phyloP scores from a whole-genome alignment of 176 grass and related monocot genomes.

The Cocos nucifera region DNA sequence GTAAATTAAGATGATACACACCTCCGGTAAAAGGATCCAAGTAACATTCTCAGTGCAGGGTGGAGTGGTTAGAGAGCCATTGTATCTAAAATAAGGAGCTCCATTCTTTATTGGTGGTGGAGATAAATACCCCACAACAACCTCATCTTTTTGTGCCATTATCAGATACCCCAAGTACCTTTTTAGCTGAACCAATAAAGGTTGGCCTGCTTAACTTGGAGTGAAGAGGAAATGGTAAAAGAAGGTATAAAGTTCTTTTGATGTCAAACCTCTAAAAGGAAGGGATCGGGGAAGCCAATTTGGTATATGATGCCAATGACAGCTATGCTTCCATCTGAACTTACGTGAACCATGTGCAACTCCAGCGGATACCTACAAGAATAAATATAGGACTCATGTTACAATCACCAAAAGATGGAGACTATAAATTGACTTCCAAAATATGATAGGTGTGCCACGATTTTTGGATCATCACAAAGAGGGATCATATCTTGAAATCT shows the following conservation, averaged over 20 bases:
- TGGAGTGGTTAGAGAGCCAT: slow-evolving; percentile 13
- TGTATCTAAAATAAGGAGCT: slow-evolving; percentile 1
- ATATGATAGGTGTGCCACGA: too few relatives aligned
- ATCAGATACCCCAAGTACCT: background rate
- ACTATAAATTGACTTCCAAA: too few relatives aligned
- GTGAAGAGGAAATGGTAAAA: too few relatives aligned
- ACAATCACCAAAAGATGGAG: too few relatives aligned
- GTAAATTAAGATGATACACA: background rate
- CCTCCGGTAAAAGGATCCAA: slow-evolving; percentile 6
- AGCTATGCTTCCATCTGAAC: background rate
- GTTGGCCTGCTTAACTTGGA: background rate
- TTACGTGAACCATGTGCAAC: slow-evolving; percentile 10
- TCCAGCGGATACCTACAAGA: slow-evolving; percentile 11
- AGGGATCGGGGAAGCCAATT: background rate
- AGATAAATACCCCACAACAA: background rate
- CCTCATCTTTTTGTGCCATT: too few relatives aligned
- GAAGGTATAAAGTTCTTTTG: too few relatives aligned
- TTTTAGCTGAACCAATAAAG: background rate
- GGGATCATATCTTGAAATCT: too few relatives aligned
- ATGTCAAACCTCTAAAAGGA: background rate
- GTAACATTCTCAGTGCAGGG: slow-evolving; percentile 7
- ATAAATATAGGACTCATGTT: too few relatives aligned
- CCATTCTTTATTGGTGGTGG: background rate
- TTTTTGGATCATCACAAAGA: too few relatives aligned
- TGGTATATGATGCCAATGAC: slow-evolving; percentile 3